These are phyloP conservation scores for Graphiopsis chlorocephala DNA, from an alignment of 2,329 filamentous ascomycete species.

Conservation along the genomic window DNA sequence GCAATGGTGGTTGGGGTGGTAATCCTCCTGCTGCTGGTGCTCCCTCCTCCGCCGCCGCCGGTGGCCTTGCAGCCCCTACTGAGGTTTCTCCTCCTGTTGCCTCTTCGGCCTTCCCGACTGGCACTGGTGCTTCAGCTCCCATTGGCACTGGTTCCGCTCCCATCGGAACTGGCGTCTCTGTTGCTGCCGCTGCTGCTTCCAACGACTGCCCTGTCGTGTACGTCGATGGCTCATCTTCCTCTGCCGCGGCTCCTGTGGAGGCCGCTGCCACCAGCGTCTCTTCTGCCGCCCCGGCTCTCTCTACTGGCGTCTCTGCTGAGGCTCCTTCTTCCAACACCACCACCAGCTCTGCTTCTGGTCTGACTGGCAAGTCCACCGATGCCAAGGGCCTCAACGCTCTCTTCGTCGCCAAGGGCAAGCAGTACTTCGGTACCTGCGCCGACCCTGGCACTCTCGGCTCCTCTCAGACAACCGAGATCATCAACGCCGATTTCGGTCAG, in stretches of 20 bases:
- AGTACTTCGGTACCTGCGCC: slow-evolving; percentile 57
- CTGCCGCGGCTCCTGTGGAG: not conserved
- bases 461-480: slow-evolving; percentile 53
- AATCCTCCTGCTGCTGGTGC: not conserved
- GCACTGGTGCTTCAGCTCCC: not conserved
- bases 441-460: slow-evolving; percentile 54
- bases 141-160: not conserved
- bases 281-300: not conserved
- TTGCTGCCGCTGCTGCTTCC: not conserved
- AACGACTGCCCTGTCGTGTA: not conserved
- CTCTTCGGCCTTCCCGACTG: not conserved
- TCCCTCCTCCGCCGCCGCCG: not conserved
- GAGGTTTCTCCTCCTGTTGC: slow-evolving; percentile 1
- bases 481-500: slow-evolving; percentile 61
- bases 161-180: not conserved
- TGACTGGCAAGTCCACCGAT: slow-evolving; percentile 10
- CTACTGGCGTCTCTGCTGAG: not conserved
- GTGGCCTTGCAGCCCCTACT: not conserved
- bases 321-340: not conserved
- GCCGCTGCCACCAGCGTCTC: slow-evolving; percentile 1
- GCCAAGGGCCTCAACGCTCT: slow-evolving; percentile 51
- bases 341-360: not conserved
- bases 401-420: slow-evolving; percentile 62
- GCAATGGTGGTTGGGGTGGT: not conserved
- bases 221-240: not conserved